Evolutionary conservation across 495 filamentous ascomycete species (phyloP), one percentile per base, ranked within the genome.

Genomic region (Neurospora sp.): DNA sequence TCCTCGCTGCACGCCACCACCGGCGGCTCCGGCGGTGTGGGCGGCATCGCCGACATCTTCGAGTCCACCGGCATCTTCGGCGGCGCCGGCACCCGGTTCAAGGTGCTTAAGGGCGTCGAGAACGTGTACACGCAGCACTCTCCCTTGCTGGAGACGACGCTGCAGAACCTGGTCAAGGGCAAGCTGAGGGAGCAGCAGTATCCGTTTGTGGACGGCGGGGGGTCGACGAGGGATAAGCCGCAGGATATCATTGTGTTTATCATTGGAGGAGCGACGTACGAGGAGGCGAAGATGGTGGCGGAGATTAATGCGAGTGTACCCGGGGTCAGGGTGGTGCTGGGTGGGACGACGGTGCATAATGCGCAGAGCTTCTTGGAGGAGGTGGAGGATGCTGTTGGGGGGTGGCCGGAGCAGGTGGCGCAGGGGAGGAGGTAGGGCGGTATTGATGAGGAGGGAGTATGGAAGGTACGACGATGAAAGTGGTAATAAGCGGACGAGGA

Each of bases 121-220:
- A 99, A 99, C 76, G 96, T 99, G 27, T 99, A 98, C 81, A 99
- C 96, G 0, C 96, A 98, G 81, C 96, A 99, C 81, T 96, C 94
- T 3, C 94, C 96, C 0, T 86, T 93, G 62, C 80, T 99, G 66
- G 94, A 97, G 81, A 88, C 88, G 11, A 97, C 93, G 1, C 83
- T 99, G 11, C 93, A 97, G 78, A 94, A 96, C 76, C 84, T 98
- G 18, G 93, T 98, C 83, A 97, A 97, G 77, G 96, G 95, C 12
- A 89, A 92, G 72, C 82, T 99, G 69, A 90, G 89, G 75, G 92
- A 95, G 77, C 86, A 92, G 71, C 90, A 93, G 70, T 97, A 97
- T 77, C 96, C 96, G 0, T 98, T 97, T 80, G 86, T 98, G 0
- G 96, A 98, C 72, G 93, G 93, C 20, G 91, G 92, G 18, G 91